Base-by-base conservation (phyloP, 306 rosid species). In the Cicer chorassanicum region DNA sequence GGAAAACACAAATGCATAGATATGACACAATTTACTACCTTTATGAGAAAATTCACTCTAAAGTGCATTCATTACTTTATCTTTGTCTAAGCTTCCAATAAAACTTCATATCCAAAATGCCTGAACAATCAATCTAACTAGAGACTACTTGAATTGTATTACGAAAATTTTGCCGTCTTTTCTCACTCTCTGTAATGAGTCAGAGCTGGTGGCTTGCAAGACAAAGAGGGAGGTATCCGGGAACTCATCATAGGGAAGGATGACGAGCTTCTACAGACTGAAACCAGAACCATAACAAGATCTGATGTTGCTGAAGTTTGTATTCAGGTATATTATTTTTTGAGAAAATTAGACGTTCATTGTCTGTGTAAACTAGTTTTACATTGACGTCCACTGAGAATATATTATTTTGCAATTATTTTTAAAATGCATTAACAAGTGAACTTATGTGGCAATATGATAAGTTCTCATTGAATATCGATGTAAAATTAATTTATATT, bases 181-280 rank as follows among this genome's bases (percentile, higher is more conserved):
- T 43, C 21, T 54, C 45, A 34, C 59, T 54, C 53, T 13, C 24
- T 46, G 39, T 82, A 53, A 38, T 77, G 34, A 77, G 36, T 24
- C 79, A 94, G 99, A 86, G 93, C 99, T 18, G 99, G 99, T 81
- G 99, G 99, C 78, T 80, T 94, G 89, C 88, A 85, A 75, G 99
- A 94, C 60, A 94, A 88, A 80, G 97, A 89, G 2, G 96, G 99
- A 4, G 98, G 98, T 42, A 9, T 84, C 36, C 86, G 97, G 36
- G 99, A 94, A 77, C 86, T 94, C 39, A 70, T 94, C 11, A 50
- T 89, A 1, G 97, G 99, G 62, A 94, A 94, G 85, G 96, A 94
- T 70, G 99, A 94, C 1, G 96, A 90, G 82, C 93, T 94, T 81
- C 96, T 94, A 13, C 82, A 94, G 83, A 88, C 95, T 0, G 98